These are phyloP conservation scores for Phlyctochytrium bullatum DNA, from an alignment of 192 early-diverging fungal species.

Conservation along the genomic window DNA sequence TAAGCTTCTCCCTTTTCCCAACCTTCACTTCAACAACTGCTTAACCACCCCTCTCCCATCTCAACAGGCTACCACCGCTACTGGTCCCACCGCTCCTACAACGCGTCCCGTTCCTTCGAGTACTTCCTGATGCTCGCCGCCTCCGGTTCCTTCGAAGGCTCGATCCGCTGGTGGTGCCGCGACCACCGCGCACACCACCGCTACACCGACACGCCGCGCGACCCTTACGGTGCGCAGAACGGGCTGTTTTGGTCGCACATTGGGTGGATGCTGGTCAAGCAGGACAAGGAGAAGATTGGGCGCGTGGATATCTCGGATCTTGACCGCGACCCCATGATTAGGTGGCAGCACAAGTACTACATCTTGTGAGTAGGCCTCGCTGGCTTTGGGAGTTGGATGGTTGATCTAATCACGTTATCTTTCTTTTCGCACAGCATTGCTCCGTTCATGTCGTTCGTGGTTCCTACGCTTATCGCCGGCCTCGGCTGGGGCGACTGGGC, in stretches of 20 bases:
- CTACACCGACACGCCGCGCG: conserved; percentile 53
- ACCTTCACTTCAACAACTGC: neutral
- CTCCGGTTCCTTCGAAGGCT: conserved; percentile 47
- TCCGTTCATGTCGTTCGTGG: conserved; percentile 67
- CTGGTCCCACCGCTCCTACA: conserved; percentile 53
- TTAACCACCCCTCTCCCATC: neutral
- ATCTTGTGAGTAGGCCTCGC: conserved; percentile 18
- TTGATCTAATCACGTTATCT: neutral
- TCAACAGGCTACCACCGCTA: conserved; percentile 51
- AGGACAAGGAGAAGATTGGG: conserved; percentile 27
- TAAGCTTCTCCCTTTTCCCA: conserved; percentile 9
- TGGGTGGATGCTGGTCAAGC: conserved; percentile 49
- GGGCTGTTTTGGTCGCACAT: conserved; percentile 53
- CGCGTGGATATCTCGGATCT: conserved; percentile 47
- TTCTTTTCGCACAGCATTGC: conserved; percentile 46
- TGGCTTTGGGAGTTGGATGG: neutral
- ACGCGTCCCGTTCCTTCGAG: conserved; percentile 38
- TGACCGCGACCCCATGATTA: conserved; percentile 44
- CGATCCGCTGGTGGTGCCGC: conserved; percentile 53
- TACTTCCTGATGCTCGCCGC: conserved; percentile 36
- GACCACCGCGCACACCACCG: conserved; percentile 54
- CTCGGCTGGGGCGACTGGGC: conserved; percentile 61
- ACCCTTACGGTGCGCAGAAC: conserved; percentile 50
- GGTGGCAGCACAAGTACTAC: conserved; percentile 48
- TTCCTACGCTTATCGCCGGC: conserved; percentile 86